phyloP scores from a whole-genome alignment of 306 rosid genomes.

The Medicago arabica region DNA sequence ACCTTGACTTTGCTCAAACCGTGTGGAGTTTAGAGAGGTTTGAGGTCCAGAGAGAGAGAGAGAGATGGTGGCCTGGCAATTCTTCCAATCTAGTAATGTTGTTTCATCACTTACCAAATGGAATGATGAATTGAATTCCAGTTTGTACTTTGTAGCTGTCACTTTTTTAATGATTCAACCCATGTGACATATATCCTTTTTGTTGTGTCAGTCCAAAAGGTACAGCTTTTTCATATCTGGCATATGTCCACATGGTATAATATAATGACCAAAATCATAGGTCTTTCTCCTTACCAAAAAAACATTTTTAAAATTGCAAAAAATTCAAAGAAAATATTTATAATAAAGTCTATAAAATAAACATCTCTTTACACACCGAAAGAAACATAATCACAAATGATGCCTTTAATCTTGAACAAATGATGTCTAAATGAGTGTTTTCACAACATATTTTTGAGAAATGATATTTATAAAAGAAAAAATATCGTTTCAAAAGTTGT shows the following conservation, averaged over 20 bases:
- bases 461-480: no score
- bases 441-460: no score
- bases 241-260: constrained; percentile 31
- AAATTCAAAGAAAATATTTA: no score
- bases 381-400: no score
- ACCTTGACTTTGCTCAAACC: constrained; percentile 9
- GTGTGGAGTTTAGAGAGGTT: constrained; percentile 35
- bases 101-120: constrained; percentile 40
- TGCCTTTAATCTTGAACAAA: no score
- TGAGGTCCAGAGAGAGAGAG: neutral
- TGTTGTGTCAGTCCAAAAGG: constrained; percentile 3
- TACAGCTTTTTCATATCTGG: constrained; percentile 17
- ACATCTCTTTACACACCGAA: no score
- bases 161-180: constrained; percentile 35
- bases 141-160: constrained; percentile 7
- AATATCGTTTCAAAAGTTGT: no score
- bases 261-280: neutral
- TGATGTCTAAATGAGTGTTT: no score
- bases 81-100: neutral
- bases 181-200: constrained; percentile 29
- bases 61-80: neutral
- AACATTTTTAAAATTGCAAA: no score
- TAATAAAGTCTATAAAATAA: no score
- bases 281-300: no score
- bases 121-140: constrained; percentile 6